These are phyloP conservation scores for Boletellus sp. DNA, from an alignment of 768 basidiomycete genomes.

Conservation along the genomic window DNA sequence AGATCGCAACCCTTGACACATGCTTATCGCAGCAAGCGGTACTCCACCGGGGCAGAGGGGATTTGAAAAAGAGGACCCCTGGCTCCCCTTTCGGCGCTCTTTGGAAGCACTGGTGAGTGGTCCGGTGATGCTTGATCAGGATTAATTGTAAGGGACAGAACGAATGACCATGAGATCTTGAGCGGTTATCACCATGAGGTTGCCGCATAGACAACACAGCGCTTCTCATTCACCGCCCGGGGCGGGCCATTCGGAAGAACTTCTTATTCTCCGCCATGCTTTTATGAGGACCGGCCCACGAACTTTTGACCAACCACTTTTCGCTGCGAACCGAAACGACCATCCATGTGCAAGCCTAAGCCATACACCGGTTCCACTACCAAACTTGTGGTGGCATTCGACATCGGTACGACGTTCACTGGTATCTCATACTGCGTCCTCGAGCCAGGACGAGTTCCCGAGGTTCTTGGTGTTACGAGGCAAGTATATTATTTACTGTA, in stretches of 20 bases:
- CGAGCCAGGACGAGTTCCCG: conserved; percentile 7
- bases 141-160: neutral
- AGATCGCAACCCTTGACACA: too few species aligned
- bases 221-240: neutral
- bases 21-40: too few species aligned
- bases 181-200: neutral
- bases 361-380: conserved; percentile 2
- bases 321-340: neutral
- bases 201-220: neutral
- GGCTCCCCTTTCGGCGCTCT: too few species aligned
- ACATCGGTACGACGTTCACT: conserved; percentile 46
- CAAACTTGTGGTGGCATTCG: conserved; percentile 43
- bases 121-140: neutral
- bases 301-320: neutral
- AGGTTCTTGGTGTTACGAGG: conserved; percentile 11
- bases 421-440: conserved; percentile 38
- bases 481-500: neutral
- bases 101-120: too few species aligned
- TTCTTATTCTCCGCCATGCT: neutral
- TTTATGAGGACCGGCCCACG: neutral
- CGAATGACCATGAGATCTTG: neutral
- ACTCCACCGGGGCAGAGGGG: too few species aligned
- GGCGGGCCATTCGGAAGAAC: neutral
- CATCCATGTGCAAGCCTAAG: conserved; percentile 6
- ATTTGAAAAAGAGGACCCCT: too few species aligned